phyloP scores from a whole-genome alignment of 2,329 filamentous ascomycete genomes.

The Blumeria graminis region DNA sequence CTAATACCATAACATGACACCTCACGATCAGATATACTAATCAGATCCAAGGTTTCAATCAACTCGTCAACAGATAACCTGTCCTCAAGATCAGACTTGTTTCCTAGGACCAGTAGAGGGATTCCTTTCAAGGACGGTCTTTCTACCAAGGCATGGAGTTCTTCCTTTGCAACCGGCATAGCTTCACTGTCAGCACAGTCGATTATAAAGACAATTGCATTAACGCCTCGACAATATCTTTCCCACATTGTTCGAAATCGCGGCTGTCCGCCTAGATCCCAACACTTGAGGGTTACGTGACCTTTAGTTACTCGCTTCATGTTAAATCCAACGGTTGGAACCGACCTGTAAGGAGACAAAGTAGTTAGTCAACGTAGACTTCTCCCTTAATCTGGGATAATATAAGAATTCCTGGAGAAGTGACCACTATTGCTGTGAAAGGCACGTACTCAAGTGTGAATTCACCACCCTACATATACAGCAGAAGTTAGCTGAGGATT shows the following conservation, averaged over 20 bases:
- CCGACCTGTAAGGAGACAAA: constrained; percentile 40
- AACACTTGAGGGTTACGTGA: constrained; percentile 96
- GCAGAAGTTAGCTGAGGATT: background rate
- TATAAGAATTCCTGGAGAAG: too few species aligned
- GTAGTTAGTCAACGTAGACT: constrained; percentile 17
- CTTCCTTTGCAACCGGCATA: constrained; percentile 67
- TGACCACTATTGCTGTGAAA: too few species aligned
- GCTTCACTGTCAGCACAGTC: constrained; percentile 73
- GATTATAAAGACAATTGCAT: constrained; percentile 95
- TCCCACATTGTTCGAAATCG: constrained; percentile 99
- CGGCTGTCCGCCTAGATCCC: constrained; percentile 93
- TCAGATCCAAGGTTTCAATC: constrained; percentile 79
- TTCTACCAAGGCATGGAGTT: constrained; percentile 70
- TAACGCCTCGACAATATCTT: constrained; percentile 89
- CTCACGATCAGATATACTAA: constrained; percentile 70
- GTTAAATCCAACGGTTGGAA: constrained; percentile 96
- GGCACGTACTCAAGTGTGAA: constrained; percentile 88
- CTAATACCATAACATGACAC: constrained; percentile 98
- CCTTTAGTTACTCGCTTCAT: constrained; percentile 96
- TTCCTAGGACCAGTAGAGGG: constrained; percentile 78
- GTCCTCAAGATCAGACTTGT: constrained; percentile 87
- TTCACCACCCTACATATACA: constrained; percentile 54
- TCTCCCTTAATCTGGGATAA: background rate
- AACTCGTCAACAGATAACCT: constrained; percentile 85
- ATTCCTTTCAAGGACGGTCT: constrained; percentile 73